Evolutionary conservation across 352 stramenopile genomes (phyloP).

Genomic region (Phytopythium mirpurense): DNA sequence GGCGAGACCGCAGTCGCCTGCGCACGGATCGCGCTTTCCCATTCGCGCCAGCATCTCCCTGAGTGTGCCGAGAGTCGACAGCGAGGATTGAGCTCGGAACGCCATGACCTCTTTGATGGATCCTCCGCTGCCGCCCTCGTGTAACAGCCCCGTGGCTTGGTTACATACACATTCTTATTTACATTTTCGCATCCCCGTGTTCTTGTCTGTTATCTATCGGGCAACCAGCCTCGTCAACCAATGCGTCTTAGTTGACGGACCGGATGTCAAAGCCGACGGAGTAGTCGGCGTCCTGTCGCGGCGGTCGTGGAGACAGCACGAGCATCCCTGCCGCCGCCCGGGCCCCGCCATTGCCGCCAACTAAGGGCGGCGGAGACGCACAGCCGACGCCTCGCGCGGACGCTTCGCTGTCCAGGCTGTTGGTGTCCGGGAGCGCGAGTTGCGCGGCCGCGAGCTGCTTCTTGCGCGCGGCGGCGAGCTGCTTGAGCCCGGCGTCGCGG

Average conservation of each 20-base stretch:
- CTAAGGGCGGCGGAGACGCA: too few species aligned
- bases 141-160: background rate
- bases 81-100: background rate
- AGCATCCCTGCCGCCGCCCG: slow-evolving; percentile 18
- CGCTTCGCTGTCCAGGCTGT: too few species aligned
- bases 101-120: slow-evolving; percentile 2
- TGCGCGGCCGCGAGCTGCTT: slow-evolving; percentile 51
- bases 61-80: background rate
- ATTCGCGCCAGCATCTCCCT: background rate
- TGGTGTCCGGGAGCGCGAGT: slow-evolving; percentile 19
- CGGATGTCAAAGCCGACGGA: slow-evolving; percentile 75
- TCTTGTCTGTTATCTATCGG: too few species aligned
- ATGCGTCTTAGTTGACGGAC: slow-evolving; percentile 35
- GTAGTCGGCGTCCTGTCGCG: slow-evolving; percentile 34
- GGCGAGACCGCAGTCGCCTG: background rate
- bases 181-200: background rate
- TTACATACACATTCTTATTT: slow-evolving; percentile 3
- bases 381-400: too few species aligned
- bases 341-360: too few species aligned
- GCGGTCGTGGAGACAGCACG: background rate
- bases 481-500: slow-evolving; percentile 59
- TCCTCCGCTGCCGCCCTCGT: too few species aligned
- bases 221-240: too few species aligned
- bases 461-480: slow-evolving; percentile 54
- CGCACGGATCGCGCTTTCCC: background rate